These are phyloP conservation scores for Argentina anserina DNA, from an alignment of 306 rosid genomes.

Conservation along the genomic window DNA sequence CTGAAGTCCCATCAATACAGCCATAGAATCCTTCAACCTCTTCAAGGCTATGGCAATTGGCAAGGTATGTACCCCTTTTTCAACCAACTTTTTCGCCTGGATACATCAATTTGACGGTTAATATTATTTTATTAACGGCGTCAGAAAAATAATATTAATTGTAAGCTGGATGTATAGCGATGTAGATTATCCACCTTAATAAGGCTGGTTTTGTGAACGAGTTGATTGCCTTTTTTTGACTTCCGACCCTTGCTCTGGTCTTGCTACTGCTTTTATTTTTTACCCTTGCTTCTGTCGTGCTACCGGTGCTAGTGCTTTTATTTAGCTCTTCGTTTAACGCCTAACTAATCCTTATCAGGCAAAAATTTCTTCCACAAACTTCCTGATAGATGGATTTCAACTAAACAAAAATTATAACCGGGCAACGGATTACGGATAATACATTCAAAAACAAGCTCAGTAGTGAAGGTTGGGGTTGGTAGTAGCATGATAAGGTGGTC, in stretches of 20 bases:
- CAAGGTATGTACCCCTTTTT: neutral
- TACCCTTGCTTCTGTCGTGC: no score
- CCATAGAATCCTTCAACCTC: neutral
- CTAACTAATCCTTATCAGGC: neutral
- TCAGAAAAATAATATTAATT: no score
- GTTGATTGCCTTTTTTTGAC: neutral
- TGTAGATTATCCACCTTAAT: no score
- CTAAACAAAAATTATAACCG: neutral
- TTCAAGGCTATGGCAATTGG: neutral
- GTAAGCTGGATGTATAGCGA: no score
- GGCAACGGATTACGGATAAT: neutral
- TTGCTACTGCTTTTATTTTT: no score
- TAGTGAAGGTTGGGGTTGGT: constrained; percentile 25
- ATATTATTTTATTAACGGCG: no score
- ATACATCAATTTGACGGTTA: no score
- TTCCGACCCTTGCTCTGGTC: neutral
- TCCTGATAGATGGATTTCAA: neutral
- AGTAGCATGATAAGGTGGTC: constrained; percentile 55
- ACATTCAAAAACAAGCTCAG: constrained; percentile 5
- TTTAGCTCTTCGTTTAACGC: neutral
- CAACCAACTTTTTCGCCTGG: neutral
- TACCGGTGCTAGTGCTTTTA: neutral
- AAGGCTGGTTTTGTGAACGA: neutral
- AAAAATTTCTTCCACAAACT: neutral
- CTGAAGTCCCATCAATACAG: neutral